Percentiles rank a stretch among this genome's conserved stretches.
phyloP scores from a whole-genome alignment of 164 flowering plant species.

The Tetrastigma voinierianum region DNA sequence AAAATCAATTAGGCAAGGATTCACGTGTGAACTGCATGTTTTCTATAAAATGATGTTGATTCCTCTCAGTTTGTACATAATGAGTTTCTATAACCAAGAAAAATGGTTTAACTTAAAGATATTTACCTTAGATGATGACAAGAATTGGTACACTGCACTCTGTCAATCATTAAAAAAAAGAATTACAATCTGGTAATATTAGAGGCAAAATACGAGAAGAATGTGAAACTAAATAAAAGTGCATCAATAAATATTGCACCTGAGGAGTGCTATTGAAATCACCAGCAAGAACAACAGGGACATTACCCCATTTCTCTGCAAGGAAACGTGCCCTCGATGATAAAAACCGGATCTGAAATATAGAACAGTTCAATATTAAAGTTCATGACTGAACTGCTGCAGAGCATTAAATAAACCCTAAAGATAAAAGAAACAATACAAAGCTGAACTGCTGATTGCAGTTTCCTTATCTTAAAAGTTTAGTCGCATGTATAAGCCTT shows the following conservation, averaged over 20 bases:
- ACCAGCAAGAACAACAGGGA: constrained; percentile 54
- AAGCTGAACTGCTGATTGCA: neutral
- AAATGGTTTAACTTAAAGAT: neutral
- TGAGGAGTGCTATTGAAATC: constrained; percentile 64
- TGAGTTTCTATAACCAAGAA: neutral
- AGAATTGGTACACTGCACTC: constrained; percentile 68
- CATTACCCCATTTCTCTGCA: constrained; percentile 49
- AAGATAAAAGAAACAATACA: neutral
- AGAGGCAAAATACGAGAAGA: neutral
- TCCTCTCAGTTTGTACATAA: neutral
- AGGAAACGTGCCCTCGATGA: constrained; percentile 45
- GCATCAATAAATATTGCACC: constrained; percentile 25
- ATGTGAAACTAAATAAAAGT: neutral
- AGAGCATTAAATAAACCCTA: neutral
- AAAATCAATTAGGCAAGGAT: neutral
- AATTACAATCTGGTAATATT: neutral
- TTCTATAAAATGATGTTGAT: neutral
- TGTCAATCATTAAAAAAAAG: constrained; percentile 24
- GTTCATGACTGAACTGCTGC: neutral
- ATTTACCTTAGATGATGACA: constrained; percentile 56
- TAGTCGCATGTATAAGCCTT: no score
- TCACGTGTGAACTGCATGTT: neutral
- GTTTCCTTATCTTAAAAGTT: neutral
- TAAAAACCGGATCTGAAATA: constrained; percentile 45
- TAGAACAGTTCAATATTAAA: neutral